Conservation (phyloP, 164 flowering plant genomes). For the Tetrastigma voinierianum region DNA sequence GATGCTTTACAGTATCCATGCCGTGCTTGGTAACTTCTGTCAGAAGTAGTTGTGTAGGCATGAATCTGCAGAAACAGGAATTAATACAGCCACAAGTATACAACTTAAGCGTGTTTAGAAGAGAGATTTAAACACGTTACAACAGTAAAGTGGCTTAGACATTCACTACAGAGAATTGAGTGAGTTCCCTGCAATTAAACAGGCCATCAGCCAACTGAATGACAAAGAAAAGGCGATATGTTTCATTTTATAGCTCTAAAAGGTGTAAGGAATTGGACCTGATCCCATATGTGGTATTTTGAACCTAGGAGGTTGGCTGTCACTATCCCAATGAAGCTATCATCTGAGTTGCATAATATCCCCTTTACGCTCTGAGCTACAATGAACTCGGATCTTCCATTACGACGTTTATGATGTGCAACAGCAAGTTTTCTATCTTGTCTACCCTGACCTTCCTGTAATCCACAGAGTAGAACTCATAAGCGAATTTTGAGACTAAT, state of each 20-base stretch:
- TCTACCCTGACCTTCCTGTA: constrained; percentile 88
- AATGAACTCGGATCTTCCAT: constrained; percentile 67
- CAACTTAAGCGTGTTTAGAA: not conserved
- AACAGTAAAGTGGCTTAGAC: too few relatives aligned
- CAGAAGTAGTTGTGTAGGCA: constrained; percentile 78
- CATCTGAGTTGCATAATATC: constrained; percentile 51
- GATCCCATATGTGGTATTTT: constrained; percentile 78
- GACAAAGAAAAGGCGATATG: not conserved
- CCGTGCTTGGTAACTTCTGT: constrained; percentile 79
- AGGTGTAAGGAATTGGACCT: constrained; percentile 40
- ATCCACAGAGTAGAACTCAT: not conserved
- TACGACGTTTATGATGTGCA: constrained; percentile 64
- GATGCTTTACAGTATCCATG: constrained; percentile 78
- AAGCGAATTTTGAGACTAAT: too few relatives aligned
- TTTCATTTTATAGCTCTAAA: not conserved
- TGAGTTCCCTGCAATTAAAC: constrained; percentile 49
- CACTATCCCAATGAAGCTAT: constrained; percentile 62
- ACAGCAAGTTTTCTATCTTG: constrained; percentile 84
- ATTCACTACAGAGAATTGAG: constrained; percentile 36
- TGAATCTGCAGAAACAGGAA: constrained; percentile 38
- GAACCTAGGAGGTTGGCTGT: constrained; percentile 85
- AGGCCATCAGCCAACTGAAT: not conserved
- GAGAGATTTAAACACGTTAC: too few relatives aligned
- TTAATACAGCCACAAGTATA: too few relatives aligned
- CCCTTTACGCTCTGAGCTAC: constrained; percentile 74